Conservation (phyloP, 148 eudicot species). For the Spergularia marina region DNA sequence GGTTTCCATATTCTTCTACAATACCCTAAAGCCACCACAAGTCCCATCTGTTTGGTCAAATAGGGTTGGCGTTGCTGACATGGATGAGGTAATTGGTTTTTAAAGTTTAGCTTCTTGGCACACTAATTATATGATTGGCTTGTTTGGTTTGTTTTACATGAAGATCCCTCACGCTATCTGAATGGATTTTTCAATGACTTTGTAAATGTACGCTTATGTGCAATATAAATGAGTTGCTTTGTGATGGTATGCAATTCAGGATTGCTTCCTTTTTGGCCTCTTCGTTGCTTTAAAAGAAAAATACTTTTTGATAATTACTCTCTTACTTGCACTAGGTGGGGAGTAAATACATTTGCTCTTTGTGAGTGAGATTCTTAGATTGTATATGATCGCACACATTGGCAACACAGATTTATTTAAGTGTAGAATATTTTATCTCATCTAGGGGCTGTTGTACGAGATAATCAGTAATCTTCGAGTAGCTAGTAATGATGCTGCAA, state of each 20-base stretch:
- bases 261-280: no score
- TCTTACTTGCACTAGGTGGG: no score
- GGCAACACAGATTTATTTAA: background rate
- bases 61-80: slow-evolving; percentile 44
- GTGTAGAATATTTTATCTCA: background rate
- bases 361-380: background rate
- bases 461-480: slow-evolving; percentile 60
- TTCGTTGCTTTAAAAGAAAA: no score
- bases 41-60: slow-evolving; percentile 47
- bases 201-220: background rate
- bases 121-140: background rate
- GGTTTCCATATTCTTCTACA: slow-evolving; percentile 73
- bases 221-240: no score
- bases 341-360: background rate
- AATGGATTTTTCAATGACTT: background rate
- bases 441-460: slow-evolving; percentile 57
- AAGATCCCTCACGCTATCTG: background rate
- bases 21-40: slow-evolving; percentile 74
- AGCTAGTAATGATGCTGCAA: slow-evolving; percentile 49
- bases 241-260: no score
- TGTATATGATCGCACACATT: no score
- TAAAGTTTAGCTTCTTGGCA: background rate
- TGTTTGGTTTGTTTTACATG: background rate
- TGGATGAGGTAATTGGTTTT: slow-evolving; percentile 59
- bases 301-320: no score